A percentile compares a stretch with the other conserved stretches of the same genome.
phyloP scores from a whole-genome alignment of 768 basidiomycete genomes.

The Suillus sp. region DNA sequence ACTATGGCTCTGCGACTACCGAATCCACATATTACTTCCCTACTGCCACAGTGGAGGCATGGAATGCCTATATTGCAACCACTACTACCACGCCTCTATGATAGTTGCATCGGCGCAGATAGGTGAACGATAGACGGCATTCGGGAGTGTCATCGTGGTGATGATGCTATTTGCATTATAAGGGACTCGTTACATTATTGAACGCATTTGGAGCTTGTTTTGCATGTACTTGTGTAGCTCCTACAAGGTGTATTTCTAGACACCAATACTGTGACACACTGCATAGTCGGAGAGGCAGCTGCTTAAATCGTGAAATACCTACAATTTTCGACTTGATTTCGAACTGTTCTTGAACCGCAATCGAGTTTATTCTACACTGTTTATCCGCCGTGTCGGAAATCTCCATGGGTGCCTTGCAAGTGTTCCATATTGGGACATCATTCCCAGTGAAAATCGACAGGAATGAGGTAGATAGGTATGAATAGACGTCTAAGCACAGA shows the following conservation, averaged over 20 bases:
- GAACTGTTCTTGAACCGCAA: neutral
- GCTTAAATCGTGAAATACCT: neutral
- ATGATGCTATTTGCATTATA: neutral
- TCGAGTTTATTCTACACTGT: neutral
- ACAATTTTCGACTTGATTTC: neutral
- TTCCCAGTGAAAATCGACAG: neutral
- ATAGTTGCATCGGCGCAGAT: too few relatives aligned
- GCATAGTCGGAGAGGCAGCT: neutral
- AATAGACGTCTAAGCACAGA: neutral
- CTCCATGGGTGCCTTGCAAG: too few relatives aligned
- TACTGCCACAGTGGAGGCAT: constrained; percentile 55
- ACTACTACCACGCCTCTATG: too few relatives aligned
- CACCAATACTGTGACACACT: too few relatives aligned
- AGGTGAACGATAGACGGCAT: neutral
- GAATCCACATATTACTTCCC: constrained; percentile 58
- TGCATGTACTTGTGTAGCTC: constrained; percentile 1
- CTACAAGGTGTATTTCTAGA: too few relatives aligned
- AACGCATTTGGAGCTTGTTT: neutral
- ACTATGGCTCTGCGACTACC: constrained; percentile 51
- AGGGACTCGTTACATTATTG: neutral
- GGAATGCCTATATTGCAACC: constrained; percentile 52
- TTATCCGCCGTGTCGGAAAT: neutral
- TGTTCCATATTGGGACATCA: too few relatives aligned
- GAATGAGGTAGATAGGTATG: neutral
- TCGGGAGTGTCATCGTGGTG: constrained; percentile 3